Evolutionary conservation across 257 asterid species (phyloP), one percentile per base, ranked within the genome.

Genomic region (Osmanthus fragrans): DNA sequence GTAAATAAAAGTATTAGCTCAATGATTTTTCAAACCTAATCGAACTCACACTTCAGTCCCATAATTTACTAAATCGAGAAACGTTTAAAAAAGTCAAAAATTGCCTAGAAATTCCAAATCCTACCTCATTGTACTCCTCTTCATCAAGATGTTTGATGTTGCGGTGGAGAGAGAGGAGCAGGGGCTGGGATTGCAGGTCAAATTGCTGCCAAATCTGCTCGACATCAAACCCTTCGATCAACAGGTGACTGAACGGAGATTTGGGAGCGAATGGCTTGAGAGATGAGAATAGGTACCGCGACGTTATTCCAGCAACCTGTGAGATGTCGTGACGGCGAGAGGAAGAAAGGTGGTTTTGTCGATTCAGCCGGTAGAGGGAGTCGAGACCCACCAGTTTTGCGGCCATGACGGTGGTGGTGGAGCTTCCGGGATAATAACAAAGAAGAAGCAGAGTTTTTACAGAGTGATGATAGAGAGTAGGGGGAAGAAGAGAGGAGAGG

Each of bases 201-300:
- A 96, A 89, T 85, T 93, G 99, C 88, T 92, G 97, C 99, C 98
- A 94, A 36, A 94, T 88, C 82, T 94, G 97, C 79, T 92, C 97
- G 5, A 89, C 88, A 56, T 90, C 92, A 64, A 85, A 90, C 0
- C 96, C 96, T 56, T 95, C 86, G 0, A 92, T 88, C 30, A 85
- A 75, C 9, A 95, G 92, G 8, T 86, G 86, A 58, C 51, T 64
- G 32, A 96, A 85, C 4, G 92, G 92, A 37, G 88, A 89, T 67
- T 90, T 93, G 18, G 92, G 96, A 32, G 89, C 81, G 79, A 25
- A 25, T 25, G 27, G 27, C 27, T 25, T 25, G 27, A 25, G 27
- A 25, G 27, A 25, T 25, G 27, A 83, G 81, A 87, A 93, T 36
- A 95, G 71, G 82, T 90, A 80, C 39, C 79, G 78, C 16, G 87